These are phyloP conservation scores for Arachnomyces sp. DNA, from an alignment of 2,329 filamentous ascomycete species.

Conservation along the genomic window DNA sequence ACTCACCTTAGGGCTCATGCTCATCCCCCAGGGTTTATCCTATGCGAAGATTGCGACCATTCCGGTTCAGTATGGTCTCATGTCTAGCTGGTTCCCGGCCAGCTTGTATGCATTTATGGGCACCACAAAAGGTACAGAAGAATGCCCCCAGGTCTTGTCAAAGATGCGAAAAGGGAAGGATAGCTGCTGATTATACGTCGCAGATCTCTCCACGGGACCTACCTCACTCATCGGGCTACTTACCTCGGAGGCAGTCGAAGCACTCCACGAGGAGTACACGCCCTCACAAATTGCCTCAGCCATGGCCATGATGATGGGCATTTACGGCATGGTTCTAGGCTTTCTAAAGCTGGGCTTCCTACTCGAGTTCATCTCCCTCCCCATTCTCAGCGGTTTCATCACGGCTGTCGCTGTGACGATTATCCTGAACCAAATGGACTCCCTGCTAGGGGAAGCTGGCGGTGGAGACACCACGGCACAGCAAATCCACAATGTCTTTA, in stretches of 20 bases:
- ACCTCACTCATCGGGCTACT: constrained; percentile 57
- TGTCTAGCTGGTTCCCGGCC: constrained; percentile 52
- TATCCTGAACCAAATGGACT: constrained; percentile 55
- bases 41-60: constrained; percentile 56
- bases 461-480: constrained; percentile 46
- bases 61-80: constrained; percentile 51
- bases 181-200: constrained; percentile 1
- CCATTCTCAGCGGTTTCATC: constrained; percentile 57
- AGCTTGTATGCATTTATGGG: constrained; percentile 52
- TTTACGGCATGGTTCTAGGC: constrained; percentile 52
- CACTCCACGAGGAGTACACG: constrained; percentile 44
- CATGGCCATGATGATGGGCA: constrained; percentile 55
- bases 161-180: no score
- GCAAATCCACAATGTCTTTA: constrained; percentile 53
- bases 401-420: constrained; percentile 58
- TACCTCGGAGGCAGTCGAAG: constrained; percentile 38
- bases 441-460: constrained; percentile 47
- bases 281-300: constrained; percentile 52
- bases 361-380: constrained; percentile 57
- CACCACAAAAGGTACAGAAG: constrained; percentile 47
- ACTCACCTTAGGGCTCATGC: constrained; percentile 50
- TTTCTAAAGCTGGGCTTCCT: constrained; percentile 57
- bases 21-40: constrained; percentile 53
- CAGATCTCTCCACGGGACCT: constrained; percentile 49
- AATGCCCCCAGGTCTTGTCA: neutral